phyloP scores from a whole-genome alignment of 1,139 yeast genomes.

The Kurtzmaniella quercitrusa region DNA sequence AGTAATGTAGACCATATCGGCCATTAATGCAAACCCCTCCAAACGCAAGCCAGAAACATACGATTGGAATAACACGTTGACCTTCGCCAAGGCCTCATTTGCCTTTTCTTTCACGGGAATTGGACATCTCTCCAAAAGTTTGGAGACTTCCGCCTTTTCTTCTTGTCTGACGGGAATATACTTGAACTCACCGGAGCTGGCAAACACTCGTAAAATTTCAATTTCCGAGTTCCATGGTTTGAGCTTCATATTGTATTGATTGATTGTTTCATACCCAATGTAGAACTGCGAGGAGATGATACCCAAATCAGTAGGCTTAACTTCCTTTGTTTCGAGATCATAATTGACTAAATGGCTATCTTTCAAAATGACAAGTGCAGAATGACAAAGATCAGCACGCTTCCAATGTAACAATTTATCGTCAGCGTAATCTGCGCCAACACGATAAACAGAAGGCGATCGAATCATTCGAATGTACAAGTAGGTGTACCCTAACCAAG shows the following conservation, averaged over 20 bases:
- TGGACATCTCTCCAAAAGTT: slow-evolving; percentile 72
- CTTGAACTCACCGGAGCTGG: slow-evolving; percentile 81
- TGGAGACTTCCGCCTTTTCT: slow-evolving; percentile 73
- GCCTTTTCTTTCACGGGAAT: slow-evolving; percentile 75
- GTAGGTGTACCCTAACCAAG: slow-evolving; percentile 80
- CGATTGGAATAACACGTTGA: slow-evolving; percentile 76
- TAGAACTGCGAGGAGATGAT: slow-evolving; percentile 84
- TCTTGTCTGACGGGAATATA: slow-evolving; percentile 82
- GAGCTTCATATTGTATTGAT: slow-evolving; percentile 54
- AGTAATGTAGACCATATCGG: slow-evolving; percentile 90
- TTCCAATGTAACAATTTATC: slow-evolving; percentile 48
- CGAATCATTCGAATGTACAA: slow-evolving; percentile 74
- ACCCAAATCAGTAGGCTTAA: slow-evolving; percentile 70
- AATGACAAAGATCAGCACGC: slow-evolving; percentile 65
- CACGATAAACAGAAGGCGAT: slow-evolving; percentile 71
- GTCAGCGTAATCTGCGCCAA: slow-evolving; percentile 60
- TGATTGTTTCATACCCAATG: slow-evolving; percentile 69
- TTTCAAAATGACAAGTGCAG: slow-evolving; percentile 62
- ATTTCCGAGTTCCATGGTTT: slow-evolving; percentile 64
- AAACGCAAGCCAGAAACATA: slow-evolving; percentile 71
- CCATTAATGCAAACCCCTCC: slow-evolving; percentile 86
- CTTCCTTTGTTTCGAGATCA: slow-evolving; percentile 42
- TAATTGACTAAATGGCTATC: slow-evolving; percentile 58
- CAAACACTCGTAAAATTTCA: slow-evolving; percentile 73
- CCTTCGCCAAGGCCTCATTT: slow-evolving; percentile 73